Conservation (phyloP, 2,329 filamentous ascomycete genomes). For the Fusarium lateritium region DNA sequence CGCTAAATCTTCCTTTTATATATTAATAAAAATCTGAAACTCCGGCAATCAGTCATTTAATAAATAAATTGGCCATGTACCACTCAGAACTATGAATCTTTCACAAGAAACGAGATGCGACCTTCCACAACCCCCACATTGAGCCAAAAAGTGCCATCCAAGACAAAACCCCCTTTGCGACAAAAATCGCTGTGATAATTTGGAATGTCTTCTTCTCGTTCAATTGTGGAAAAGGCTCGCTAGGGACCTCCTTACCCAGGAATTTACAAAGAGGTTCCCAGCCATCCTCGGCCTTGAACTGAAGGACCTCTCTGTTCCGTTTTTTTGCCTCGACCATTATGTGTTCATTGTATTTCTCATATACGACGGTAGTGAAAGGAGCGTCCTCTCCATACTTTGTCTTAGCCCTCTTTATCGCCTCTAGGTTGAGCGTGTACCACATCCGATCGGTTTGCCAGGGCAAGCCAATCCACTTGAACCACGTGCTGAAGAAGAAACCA, state of each 20-base stretch:
- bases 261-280: conserved; percentile 62
- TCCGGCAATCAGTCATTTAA: no score
- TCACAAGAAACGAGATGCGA: conserved; percentile 11
- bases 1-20: no score
- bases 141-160: conserved; percentile 28
- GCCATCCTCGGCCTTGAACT: conserved; percentile 54
- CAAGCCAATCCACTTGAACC: conserved; percentile 47
- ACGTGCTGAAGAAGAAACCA: conserved; percentile 49
- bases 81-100: not conserved
- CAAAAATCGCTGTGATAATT: conserved; percentile 33
- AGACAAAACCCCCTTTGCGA: conserved; percentile 30
- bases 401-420: not conserved
- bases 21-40: no score
- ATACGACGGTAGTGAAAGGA: conserved; percentile 13
- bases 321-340: conserved; percentile 51
- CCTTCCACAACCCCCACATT: conserved; percentile 32
- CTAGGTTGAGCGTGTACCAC: conserved; percentile 46
- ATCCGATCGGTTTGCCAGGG: conserved; percentile 50
- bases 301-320: conserved; percentile 47
- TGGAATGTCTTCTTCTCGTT: conserved; percentile 41
- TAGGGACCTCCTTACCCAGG: conserved; percentile 30
- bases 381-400: not conserved
- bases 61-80: no score
- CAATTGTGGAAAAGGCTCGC: conserved; percentile 34
- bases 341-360: conserved; percentile 39